A percentile compares a stretch with the other conserved stretches of the same genome.
phyloP scores from a whole-genome alignment of 306 rosid genomes.

The Quercus agrifolia region DNA sequence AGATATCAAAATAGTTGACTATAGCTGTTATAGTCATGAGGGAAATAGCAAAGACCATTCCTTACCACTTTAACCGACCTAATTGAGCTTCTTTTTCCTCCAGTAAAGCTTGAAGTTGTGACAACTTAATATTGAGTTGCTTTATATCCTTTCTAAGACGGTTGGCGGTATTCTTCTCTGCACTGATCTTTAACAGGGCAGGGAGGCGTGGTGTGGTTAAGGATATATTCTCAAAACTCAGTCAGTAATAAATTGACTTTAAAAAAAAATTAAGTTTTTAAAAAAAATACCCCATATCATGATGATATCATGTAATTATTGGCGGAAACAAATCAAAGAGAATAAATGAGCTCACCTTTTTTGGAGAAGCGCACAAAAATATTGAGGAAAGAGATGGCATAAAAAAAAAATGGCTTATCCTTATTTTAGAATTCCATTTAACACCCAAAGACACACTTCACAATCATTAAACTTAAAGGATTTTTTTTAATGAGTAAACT shows the following conservation, averaged over 20 bases:
- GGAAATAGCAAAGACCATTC: conserved; percentile 2
- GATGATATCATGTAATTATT: neutral
- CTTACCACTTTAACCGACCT: conserved; percentile 64
- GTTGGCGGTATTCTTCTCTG: conserved; percentile 69
- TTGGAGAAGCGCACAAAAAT: neutral
- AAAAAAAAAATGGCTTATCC: neutral
- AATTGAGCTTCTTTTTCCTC: conserved; percentile 76
- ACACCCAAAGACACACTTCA: neutral
- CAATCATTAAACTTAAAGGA: neutral
- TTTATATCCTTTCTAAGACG: conserved; percentile 67
- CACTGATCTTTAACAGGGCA: conserved; percentile 73
- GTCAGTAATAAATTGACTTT: neutral
- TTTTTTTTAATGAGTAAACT: neutral
- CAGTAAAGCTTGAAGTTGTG: conserved; percentile 78
- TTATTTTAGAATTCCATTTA: neutral
- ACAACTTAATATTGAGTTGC: conserved; percentile 64
- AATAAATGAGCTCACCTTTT: neutral
- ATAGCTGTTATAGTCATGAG: neutral
- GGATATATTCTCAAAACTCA: conserved; percentile 30
- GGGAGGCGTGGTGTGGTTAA: conserved; percentile 79
- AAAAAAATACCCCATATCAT: neutral
- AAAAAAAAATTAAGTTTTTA: no score
- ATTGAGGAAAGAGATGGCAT: neutral
- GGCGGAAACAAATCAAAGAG: neutral
- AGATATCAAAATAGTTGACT: conserved; percentile 24